Conservation (phyloP, 2,329 filamentous ascomycete species). For the Colletotrichum sp. region DNA sequence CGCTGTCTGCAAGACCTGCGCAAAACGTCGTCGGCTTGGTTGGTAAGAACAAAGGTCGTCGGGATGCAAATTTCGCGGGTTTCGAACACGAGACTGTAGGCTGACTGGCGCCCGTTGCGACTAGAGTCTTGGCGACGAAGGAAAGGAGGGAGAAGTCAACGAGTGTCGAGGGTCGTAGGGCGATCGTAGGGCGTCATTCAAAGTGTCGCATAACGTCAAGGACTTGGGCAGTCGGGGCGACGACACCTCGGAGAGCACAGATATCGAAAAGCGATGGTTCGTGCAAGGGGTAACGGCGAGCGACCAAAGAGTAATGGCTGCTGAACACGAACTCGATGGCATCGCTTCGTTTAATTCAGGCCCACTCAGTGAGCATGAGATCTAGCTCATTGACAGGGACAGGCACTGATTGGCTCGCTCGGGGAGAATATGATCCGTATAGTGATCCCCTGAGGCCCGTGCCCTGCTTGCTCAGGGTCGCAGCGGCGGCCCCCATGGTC, state of each 20-base stretch:
- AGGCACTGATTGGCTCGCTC: constrained; percentile 7
- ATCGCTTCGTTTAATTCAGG: constrained; percentile 19
- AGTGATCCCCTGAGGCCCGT: neutral
- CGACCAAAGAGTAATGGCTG: neutral
- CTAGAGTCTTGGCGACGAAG: constrained; percentile 7
- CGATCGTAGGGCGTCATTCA: constrained; percentile 2
- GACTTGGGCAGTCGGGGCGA: neutral
- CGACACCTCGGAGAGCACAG: neutral
- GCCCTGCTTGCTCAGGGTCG: neutral
- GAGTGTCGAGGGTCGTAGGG: neutral
- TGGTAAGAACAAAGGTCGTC: neutral
- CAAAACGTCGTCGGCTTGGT: neutral
- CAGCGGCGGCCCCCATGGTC: neutral
- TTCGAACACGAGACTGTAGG: constrained; percentile 9
- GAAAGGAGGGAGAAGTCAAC: constrained; percentile 17
- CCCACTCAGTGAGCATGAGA: constrained; percentile 12
- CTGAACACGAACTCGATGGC: constrained; percentile 14
- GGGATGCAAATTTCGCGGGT: neutral
- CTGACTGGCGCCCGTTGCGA: constrained; percentile 17
- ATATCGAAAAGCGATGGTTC: neutral
- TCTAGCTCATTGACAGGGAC: neutral
- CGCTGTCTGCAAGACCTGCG: neutral
- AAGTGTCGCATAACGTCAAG: constrained; percentile 11
- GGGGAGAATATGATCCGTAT: constrained; percentile 15
- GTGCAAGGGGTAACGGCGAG: constrained; percentile 7